phyloP scores from a whole-genome alignment of 192 early-diverging fungal species.

The Piromyces finnis region DNA sequence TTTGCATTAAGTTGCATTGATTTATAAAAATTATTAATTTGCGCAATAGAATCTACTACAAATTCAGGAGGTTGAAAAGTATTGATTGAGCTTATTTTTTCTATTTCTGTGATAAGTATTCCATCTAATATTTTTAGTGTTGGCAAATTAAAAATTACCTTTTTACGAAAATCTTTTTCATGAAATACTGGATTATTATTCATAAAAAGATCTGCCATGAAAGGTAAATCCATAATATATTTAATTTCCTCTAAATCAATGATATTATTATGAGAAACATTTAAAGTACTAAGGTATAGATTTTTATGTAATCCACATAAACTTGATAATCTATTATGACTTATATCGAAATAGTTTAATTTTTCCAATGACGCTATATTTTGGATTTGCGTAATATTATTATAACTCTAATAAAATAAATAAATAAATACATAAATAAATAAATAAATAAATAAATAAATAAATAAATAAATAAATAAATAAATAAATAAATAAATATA shows the following conservation, averaged over 20 bases:
- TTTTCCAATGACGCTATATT: conserved; percentile 18
- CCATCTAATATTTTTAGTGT: background rate
- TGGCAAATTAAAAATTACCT: background rate
- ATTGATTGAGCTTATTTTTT: background rate
- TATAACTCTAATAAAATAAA: conserved; percentile 6
- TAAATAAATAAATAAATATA: no score
- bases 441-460: no score
- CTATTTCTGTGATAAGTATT: background rate
- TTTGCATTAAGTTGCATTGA: background rate
- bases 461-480: background rate
- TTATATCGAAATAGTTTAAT: conserved; percentile 13
- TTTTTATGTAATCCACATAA: background rate
- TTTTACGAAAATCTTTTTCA: background rate
- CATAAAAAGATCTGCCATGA: background rate
- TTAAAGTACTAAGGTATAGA: background rate
- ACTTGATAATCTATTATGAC: background rate
- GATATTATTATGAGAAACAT: background rate
- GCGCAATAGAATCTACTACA: background rate
- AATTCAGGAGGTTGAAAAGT: background rate
- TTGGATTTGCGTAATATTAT: conserved; percentile 11
- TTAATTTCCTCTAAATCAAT: background rate
- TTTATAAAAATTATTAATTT: background rate
- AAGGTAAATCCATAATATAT: background rate
- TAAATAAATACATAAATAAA: background rate
- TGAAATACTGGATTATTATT: background rate